These are phyloP conservation scores for Colletotrichum higginsianum DNA, from an alignment of 2,329 filamentous ascomycete species.

Conservation along the genomic window DNA sequence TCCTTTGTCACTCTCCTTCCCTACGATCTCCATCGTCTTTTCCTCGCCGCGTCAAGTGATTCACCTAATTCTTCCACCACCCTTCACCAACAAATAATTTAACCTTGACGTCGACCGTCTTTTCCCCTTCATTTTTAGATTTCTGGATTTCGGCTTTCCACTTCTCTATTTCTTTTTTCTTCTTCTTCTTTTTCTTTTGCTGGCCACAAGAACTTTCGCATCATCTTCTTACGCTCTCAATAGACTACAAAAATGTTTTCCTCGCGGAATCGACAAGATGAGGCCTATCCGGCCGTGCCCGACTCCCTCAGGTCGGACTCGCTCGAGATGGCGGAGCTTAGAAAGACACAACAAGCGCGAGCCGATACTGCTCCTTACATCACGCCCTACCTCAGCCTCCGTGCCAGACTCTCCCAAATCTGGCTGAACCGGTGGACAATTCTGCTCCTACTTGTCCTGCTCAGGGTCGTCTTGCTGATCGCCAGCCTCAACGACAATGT, in stretches of 20 bases:
- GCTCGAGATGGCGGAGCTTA: conserved; percentile 53
- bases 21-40: conserved; percentile 18
- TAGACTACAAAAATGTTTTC: conserved; percentile 55
- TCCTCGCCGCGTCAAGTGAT: conserved; percentile 26
- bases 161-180: not conserved
- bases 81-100: conserved; percentile 21
- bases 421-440: conserved; percentile 99
- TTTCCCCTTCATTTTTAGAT: conserved; percentile 1
- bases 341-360: conserved; percentile 50
- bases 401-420: conserved; percentile 91
- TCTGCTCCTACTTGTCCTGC: conserved; percentile 86
- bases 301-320: conserved; percentile 55
- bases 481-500: conserved; percentile 81
- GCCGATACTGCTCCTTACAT: conserved; percentile 76
- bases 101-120: conserved; percentile 4
- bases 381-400: conserved; percentile 93
- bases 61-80: conserved; percentile 36
- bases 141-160: not conserved
- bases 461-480: conserved; percentile 84
- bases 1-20: conserved; percentile 42
- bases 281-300: conserved; percentile 55
- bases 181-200: conserved; percentile 13
- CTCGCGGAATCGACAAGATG: conserved; percentile 52
- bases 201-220: conserved; percentile 24
- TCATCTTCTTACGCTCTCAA: conserved; percentile 44